Evolutionary conservation across 495 filamentous ascomycete genomes (phyloP), one percentile per base, ranked within the genome.

Genomic region (Daldinia grandis): DNA sequence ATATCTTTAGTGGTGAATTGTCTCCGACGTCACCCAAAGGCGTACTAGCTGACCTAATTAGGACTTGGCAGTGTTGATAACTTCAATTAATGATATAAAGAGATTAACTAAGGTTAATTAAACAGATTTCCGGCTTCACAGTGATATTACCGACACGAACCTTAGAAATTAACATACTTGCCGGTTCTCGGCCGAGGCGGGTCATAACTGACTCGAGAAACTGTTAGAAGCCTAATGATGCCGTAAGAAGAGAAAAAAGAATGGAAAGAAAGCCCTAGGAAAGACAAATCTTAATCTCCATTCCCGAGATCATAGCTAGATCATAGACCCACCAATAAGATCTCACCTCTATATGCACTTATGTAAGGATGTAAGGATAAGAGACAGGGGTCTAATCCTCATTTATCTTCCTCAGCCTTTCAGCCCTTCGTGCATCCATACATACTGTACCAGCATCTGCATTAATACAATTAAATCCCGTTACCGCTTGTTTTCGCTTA

Each of bases 261-360:
- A n/a, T n/a, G 12, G 33, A 35, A 35, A 14, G 33, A 35, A 28
- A 28, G 10, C 4, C 28, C 27, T 24, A 3, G 50, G 50, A 33
- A 53, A 28, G 42, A 9, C 25, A 25, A 25, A 62, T 42, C 50
- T 63, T 17, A 28, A 60, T 59, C 54, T 28, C 54, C 54, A 54
- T 61, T 30, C 49, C 63, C 62, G 14, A 65, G 67, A 70, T 70
- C 67, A 70, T 60, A 60, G 40, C 49, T 63, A 56, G 62, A 61
- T 70, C 67, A 56, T 70, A 24, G 62, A 57, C 47, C 66, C 61
- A 57, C 67, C 67, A 70, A 70, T 61, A 50, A 24, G 50, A 65
- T 65, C 49, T 40, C 30, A 38, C 12, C 8, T n/a, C 17, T 17
- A 27, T n/a, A 60, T 47, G 37, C 24, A 64, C 47, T 69, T 58